phyloP scores from a whole-genome alignment of 225 moss, liverwort and hornwort genomes.

The Marchantia polymorpha region DNA sequence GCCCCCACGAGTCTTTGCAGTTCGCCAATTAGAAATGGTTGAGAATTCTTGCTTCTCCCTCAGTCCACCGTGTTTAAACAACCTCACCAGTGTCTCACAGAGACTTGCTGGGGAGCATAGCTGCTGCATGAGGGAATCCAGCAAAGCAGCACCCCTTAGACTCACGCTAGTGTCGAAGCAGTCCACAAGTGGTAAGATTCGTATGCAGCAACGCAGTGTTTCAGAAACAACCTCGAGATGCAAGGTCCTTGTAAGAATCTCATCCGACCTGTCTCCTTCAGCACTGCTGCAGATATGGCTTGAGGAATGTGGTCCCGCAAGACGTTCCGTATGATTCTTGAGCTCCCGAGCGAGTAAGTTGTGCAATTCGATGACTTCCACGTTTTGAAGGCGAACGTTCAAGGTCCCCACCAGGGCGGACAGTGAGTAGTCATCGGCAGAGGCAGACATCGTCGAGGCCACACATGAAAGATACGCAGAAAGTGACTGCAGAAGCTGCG shows the following conservation, averaged over 20 bases:
- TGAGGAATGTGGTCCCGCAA: slow-evolving; percentile 6
- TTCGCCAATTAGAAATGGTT: background rate
- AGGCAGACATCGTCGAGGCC: slow-evolving; percentile 54
- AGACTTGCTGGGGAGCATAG: slow-evolving; percentile 67
- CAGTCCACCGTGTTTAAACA: background rate
- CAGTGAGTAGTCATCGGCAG: slow-evolving; percentile 40
- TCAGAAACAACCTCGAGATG: slow-evolving; percentile 53
- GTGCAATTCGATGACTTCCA: slow-evolving; percentile 60
- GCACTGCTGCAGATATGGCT: background rate
- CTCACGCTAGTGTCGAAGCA: slow-evolving; percentile 72
- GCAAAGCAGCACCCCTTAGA: slow-evolving; percentile 43
- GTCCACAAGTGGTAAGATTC: slow-evolving; percentile 71
- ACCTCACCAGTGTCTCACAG: slow-evolving; percentile 38
- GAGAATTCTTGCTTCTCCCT: slow-evolving; percentile 7
- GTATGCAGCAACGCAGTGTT: slow-evolving; percentile 72
- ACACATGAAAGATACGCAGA: slow-evolving; percentile 61
- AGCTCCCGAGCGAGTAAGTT: slow-evolving; percentile 56
- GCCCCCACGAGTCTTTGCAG: background rate
- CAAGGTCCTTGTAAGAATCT: slow-evolving; percentile 37
- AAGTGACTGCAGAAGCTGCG: slow-evolving; percentile 53
- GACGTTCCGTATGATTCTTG: slow-evolving; percentile 39
- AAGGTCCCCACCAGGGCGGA: slow-evolving; percentile 48
- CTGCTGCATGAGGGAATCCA: slow-evolving; percentile 62
- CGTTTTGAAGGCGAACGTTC: slow-evolving; percentile 46
- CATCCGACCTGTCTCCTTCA: slow-evolving; percentile 2